A percentile compares a stretch with the other conserved stretches of the same genome.
Evolutionary conservation across 2,329 filamentous ascomycete genomes (phyloP).

Genomic region (Pyrenophora teres): DNA sequence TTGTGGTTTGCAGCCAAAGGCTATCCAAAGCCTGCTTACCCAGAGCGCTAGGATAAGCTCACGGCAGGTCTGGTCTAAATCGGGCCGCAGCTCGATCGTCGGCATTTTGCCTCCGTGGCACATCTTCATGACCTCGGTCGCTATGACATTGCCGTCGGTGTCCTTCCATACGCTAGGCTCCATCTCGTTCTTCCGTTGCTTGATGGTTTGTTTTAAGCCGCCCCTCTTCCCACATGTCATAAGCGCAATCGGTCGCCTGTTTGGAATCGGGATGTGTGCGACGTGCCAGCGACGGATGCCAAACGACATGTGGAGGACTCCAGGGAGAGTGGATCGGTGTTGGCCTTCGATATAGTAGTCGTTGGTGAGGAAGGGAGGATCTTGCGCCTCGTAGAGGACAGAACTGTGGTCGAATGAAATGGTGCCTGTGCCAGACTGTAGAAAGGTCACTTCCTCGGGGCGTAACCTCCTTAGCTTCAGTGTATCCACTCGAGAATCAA

Average conservation of each 20-base stretch:
- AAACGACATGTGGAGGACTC: conserved; percentile 26
- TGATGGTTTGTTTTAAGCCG: conserved; percentile 12
- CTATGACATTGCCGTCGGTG: conserved; percentile 22
- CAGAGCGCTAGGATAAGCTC: conserved; percentile 32
- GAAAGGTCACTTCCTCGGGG: conserved; percentile 23
- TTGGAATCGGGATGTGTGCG: conserved; percentile 18
- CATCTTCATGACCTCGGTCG: conserved; percentile 26
- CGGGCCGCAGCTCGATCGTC: conserved; percentile 25
- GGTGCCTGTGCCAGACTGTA: conserved; percentile 19
- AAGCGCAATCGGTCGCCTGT: conserved; percentile 18
- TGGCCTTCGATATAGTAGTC: conserved; percentile 30
- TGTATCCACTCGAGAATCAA: conserved; percentile 23
- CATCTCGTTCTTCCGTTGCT: conserved; percentile 22
- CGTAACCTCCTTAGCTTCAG: conserved; percentile 29
- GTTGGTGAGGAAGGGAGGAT: conserved; percentile 28
- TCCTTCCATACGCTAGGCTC: conserved; percentile 31
- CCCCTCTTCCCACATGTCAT: conserved; percentile 30
- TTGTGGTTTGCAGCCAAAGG: conserved; percentile 20
- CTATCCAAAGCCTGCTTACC: conserved; percentile 33
- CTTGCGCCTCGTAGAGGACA: conserved; percentile 32
- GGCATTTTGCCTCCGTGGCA: conserved; percentile 23
- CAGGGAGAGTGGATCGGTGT: conserved; percentile 17
- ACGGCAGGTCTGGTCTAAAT: conserved; percentile 29
- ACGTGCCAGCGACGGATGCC: conserved; percentile 26
- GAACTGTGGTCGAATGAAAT: conserved; percentile 24